Evolutionary conservation across 177 flowering plant genomes (phyloP), one percentile per base, ranked within the genome.

Genomic region (Vitis hybrid): DNA sequence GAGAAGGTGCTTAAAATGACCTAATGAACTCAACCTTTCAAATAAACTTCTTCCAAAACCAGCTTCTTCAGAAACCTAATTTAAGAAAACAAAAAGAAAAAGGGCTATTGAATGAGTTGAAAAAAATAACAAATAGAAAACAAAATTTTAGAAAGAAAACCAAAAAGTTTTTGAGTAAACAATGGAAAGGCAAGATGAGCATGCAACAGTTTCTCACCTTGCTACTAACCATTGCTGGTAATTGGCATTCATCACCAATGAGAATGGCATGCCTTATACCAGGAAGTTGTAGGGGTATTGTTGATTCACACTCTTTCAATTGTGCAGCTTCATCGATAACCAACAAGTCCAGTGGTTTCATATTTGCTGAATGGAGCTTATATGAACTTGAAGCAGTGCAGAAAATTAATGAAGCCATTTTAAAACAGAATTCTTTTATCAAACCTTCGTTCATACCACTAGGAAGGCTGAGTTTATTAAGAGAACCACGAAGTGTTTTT

Each of bases 311-410:
- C 65, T 86, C 92, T 57, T 80, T 87, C 50, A 87, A 52, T 66
- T 85, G 89, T 49, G 91, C 86, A 5, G 91, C 91, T 68, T 87
- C 93, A 63, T 87, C 90, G 60, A 87, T 74, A 8, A 87, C 83
- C 65, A 85, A 57, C 63, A 87, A 19, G 13, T 74, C 39, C 48
- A 85, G 29, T 14, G 83, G 86, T 49, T 69, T 61, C 77, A 78
- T 79, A 34, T 15, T 64, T 39, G 72, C 67, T 2, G 59, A 20
- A 56, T 78, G 78, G 61, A 88, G 70, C 61, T 65, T 63, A 71
- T 60, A 80, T 10, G 90, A 84, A 71, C 81, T 82, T 7, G 86
- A 80, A 50, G 80, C 82, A 19, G 93, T 85, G 80, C 85, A 87
- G 65, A 89, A 87, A 14, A 84, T 65, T 26, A 87, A 48, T 1